Evolutionary conservation across 495 filamentous ascomycete genomes (phyloP).

Genomic region (Aspergillus bridgeri): DNA sequence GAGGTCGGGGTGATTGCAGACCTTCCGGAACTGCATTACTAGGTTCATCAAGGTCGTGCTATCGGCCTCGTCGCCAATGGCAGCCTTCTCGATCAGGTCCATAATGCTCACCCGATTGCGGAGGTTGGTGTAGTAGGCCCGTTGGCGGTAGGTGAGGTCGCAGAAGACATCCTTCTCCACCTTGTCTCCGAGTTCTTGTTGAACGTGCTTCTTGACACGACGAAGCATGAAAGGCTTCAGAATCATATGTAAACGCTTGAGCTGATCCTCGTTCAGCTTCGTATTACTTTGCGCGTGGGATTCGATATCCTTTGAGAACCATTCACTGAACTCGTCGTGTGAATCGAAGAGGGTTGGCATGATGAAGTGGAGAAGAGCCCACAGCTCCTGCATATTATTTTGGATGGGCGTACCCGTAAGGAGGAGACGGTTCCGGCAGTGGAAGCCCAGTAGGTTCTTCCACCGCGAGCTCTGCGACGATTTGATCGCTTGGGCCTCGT

Average conservation of each 20-base stretch:
- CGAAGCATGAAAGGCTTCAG: constrained; percentile 99
- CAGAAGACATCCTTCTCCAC: constrained; percentile 96
- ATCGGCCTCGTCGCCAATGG: constrained; percentile 89
- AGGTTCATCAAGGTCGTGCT: constrained; percentile 97
- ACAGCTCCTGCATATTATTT: constrained; percentile 99
- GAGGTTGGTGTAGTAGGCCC: constrained; percentile 86
- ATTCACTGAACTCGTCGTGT: constrained; percentile 98
- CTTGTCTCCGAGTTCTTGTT: constrained; percentile 98
- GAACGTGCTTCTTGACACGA: constrained; percentile 98
- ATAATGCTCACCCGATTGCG: constrained; percentile 97
- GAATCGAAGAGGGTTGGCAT: constrained; percentile 98
- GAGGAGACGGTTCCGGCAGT: constrained; percentile 90
- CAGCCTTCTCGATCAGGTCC: constrained; percentile 96
- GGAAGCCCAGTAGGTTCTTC: constrained; percentile 92
- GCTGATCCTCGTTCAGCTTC: constrained; percentile 95
- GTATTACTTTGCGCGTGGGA: constrained; percentile 98
- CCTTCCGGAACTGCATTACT: constrained; percentile 99
- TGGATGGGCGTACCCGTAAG: constrained; percentile 97
- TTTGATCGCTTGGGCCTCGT: constrained; percentile 98
- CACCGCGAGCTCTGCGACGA: constrained; percentile 93
- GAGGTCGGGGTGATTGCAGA: constrained; percentile 97
- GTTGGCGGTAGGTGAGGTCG: constrained; percentile 93
- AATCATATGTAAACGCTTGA: constrained; percentile 97
- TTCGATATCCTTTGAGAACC: constrained; percentile 99
- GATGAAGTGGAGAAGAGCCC: constrained; percentile 97